Conservation (phyloP, 768 basidiomycete species). For the Lepiota subincarnata region DNA sequence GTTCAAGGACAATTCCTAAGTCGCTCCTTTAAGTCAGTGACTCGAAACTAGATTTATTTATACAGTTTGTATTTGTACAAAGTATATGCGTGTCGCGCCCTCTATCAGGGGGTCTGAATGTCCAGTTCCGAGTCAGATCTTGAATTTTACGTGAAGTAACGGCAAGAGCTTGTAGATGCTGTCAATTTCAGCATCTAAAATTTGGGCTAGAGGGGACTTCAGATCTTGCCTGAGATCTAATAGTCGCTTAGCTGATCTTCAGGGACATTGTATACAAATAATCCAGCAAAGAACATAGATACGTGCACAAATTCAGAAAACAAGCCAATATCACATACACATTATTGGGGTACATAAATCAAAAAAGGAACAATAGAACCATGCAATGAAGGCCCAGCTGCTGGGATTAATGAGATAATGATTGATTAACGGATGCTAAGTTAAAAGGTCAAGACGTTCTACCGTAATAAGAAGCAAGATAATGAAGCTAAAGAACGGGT, state of each 20-base stretch:
- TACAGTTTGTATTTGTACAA: not conserved
- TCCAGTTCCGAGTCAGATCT: constrained; percentile 1
- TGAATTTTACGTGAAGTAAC: constrained; percentile 1
- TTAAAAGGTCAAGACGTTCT: constrained; percentile 29
- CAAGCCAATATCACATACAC: constrained; percentile 15
- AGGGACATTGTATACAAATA: constrained; percentile 7
- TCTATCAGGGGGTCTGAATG: not conserved
- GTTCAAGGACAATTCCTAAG: not conserved
- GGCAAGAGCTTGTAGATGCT: constrained; percentile 1
- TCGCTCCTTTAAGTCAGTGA: not conserved
- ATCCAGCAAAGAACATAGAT: constrained; percentile 2
- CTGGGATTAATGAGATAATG: constrained; percentile 34
- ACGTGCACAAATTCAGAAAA: constrained; percentile 5
- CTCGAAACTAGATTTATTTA: constrained; percentile 1
- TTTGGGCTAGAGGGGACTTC: not conserved
- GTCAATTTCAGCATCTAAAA: not conserved
- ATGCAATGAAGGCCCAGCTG: constrained; percentile 29
- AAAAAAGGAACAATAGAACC: constrained; percentile 20
- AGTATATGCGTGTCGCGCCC: not conserved
- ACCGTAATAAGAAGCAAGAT: constrained; percentile 36
- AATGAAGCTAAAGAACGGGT: constrained; percentile 36
- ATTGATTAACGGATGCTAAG: constrained; percentile 26
- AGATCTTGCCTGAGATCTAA: constrained; percentile 10
- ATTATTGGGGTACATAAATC: constrained; percentile 22
- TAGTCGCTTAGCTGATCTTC: not conserved